phyloP scores from a whole-genome alignment of 2,329 filamentous ascomycete genomes.

The Cladophialophora bantiana region DNA sequence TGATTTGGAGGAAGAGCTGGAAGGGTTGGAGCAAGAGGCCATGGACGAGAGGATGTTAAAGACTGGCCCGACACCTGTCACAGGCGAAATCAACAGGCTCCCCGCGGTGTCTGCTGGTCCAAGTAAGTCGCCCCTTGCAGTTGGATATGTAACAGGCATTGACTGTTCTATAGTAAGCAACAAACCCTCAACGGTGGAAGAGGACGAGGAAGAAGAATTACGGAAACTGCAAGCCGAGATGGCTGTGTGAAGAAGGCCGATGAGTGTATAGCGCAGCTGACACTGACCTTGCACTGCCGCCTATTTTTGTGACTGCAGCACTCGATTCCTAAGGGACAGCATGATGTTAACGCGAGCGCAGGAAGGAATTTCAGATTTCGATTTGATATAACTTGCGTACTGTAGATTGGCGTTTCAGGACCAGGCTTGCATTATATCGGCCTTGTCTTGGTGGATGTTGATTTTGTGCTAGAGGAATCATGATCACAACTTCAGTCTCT shows the following conservation, averaged over 20 bases:
- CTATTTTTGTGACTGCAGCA: not conserved
- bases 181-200: slow-evolving; percentile 66
- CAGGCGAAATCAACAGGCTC: slow-evolving; percentile 77
- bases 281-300: not conserved
- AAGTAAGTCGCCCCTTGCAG: slow-evolving; percentile 63
- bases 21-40: slow-evolving; percentile 85
- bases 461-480: slow-evolving; percentile 18
- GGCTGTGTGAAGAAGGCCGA: slow-evolving; percentile 73
- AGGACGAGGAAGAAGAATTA: slow-evolving; percentile 95
- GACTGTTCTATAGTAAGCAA: slow-evolving; percentile 52
- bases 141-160: slow-evolving; percentile 38
- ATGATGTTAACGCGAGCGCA: slow-evolving; percentile 5
- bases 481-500: slow-evolving; percentile 1
- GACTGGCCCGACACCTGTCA: slow-evolving; percentile 82
- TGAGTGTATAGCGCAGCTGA: not conserved
- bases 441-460: slow-evolving; percentile 15
- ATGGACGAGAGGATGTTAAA: slow-evolving; percentile 93
- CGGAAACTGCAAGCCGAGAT: slow-evolving; percentile 94
- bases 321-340: not conserved
- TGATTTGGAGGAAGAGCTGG: slow-evolving; percentile 85
- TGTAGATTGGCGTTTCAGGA: slow-evolving; percentile 12
- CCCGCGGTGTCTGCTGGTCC: slow-evolving; percentile 77
- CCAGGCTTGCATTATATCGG: slow-evolving; percentile 11
- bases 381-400: slow-evolving; percentile 19
- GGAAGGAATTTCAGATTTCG: slow-evolving; percentile 17